Conservation (phyloP, 805 yeast genomes). For the Zygosaccharomyces siamensis region DNA sequence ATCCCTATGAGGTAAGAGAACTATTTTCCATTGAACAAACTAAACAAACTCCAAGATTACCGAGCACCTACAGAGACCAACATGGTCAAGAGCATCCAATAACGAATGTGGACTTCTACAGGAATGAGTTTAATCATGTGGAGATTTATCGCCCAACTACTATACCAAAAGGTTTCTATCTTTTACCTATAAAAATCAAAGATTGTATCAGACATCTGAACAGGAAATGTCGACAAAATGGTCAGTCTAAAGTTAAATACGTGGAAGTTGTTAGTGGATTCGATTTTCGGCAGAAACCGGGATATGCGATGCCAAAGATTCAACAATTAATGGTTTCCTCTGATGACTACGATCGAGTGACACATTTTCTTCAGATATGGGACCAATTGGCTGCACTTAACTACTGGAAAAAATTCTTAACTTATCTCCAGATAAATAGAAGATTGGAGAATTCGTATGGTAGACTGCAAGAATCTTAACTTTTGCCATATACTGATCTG, state of each 20-base stretch:
- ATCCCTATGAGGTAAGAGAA: constrained; percentile 15
- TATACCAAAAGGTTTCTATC: constrained; percentile 22
- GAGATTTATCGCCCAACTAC: constrained; percentile 19
- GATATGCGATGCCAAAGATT: constrained; percentile 24
- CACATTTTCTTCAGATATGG: constrained; percentile 1
- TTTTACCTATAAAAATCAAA: constrained; percentile 8
- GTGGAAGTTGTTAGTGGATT: constrained; percentile 29
- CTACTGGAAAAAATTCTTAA: constrained; percentile 15
- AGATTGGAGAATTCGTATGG: constrained; percentile 4
- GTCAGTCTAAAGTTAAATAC: constrained; percentile 10
- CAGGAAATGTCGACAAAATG: background rate
- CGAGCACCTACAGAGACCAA: constrained; percentile 6
- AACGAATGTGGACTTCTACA: constrained; percentile 16
- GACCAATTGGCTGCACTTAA: constrained; percentile 10
- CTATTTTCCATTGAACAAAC: constrained; percentile 27
- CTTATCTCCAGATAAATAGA: background rate
- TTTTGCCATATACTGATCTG: background rate
- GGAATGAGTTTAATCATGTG: constrained; percentile 21
- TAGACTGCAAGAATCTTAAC: background rate
- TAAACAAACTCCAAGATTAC: constrained; percentile 15
- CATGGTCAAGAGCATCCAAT: constrained; percentile 9
- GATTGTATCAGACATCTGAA: constrained; percentile 12
- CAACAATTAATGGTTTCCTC: constrained; percentile 17
- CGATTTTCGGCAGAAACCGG: constrained; percentile 25
- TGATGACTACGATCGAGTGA: constrained; percentile 10